A percentile compares a stretch with the other conserved stretches of the same genome.
Evolutionary conservation across 116 monocot genomes (phyloP).

Genomic region (Phalaenopsis hybrid): DNA sequence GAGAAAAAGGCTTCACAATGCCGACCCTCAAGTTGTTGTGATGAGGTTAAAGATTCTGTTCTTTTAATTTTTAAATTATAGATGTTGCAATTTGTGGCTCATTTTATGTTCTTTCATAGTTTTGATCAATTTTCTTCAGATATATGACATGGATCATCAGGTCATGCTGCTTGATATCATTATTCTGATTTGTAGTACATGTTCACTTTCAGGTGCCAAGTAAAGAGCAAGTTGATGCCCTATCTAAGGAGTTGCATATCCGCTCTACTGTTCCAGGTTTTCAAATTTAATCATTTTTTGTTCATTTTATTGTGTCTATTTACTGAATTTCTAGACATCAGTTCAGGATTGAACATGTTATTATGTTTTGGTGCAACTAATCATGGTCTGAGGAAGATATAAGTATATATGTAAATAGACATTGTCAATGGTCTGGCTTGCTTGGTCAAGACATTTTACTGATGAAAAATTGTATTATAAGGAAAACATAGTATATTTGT

Average conservation of each 20-base stretch:
- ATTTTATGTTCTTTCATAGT: not conserved
- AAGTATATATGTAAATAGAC: not conserved
- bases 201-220: slow-evolving; percentile 62
- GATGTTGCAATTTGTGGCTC: not conserved
- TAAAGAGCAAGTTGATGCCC: slow-evolving; percentile 77
- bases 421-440: not conserved
- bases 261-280: slow-evolving; percentile 87
- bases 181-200: slow-evolving; percentile 6
- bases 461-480: no score
- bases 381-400: not conserved
- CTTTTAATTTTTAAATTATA: not conserved
- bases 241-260: slow-evolving; percentile 69
- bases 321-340: not conserved
- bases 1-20: not conserved
- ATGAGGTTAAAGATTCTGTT: not conserved
- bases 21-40: not conserved
- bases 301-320: not conserved
- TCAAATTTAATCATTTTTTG: not conserved
- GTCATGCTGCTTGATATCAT: not conserved
- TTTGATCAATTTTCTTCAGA: not conserved
- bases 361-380: not conserved
- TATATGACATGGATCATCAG: not conserved
- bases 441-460: no score
- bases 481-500: no score
- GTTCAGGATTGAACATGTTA: not conserved